A percentile compares a stretch with the other conserved stretches of the same genome.
phyloP scores from a whole-genome alignment of 2,329 filamentous ascomycete species.

The Exserohilum rostratum region DNA sequence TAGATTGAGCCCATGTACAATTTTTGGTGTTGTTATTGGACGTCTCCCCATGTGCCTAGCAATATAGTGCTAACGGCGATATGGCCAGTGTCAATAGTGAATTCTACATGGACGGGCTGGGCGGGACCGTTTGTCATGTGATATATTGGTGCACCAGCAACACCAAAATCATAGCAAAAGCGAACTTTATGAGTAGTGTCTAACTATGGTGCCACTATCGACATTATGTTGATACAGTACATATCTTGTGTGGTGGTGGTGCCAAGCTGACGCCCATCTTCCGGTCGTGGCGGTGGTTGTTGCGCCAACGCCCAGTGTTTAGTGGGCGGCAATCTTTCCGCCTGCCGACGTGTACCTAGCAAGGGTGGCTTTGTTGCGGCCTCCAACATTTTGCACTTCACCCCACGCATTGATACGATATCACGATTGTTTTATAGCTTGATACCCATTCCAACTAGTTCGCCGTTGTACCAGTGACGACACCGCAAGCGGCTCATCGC shows the following conservation, averaged over 20 bases:
- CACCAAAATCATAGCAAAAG: too few species aligned
- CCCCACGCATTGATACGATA: constrained; percentile 14
- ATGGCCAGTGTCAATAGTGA: too few species aligned
- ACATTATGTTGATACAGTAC: not conserved
- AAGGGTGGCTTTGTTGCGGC: not conserved
- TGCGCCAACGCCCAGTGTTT: constrained; percentile 15
- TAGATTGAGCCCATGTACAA: too few species aligned
- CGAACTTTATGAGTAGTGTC: too few species aligned
- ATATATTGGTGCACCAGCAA: too few species aligned
- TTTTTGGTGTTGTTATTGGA: too few species aligned
- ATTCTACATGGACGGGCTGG: too few species aligned
- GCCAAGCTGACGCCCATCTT: not conserved
- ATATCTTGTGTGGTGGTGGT: not conserved
- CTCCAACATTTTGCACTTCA: not conserved
- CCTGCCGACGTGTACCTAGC: constrained; percentile 3
- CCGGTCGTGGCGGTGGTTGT: constrained; percentile 4
- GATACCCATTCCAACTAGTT: not conserved
- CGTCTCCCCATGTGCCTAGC: too few species aligned
- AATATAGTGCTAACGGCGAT: too few species aligned
- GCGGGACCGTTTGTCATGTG: too few species aligned
- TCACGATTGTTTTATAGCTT: not conserved
- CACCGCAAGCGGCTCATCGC: not conserved
- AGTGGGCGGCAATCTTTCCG: constrained; percentile 13
- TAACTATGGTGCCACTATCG: not conserved
- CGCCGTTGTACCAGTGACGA: not conserved